Evolutionary conservation across 805 yeast genomes (phyloP).

Genomic region (Metschnikowia bowlesiae): DNA sequence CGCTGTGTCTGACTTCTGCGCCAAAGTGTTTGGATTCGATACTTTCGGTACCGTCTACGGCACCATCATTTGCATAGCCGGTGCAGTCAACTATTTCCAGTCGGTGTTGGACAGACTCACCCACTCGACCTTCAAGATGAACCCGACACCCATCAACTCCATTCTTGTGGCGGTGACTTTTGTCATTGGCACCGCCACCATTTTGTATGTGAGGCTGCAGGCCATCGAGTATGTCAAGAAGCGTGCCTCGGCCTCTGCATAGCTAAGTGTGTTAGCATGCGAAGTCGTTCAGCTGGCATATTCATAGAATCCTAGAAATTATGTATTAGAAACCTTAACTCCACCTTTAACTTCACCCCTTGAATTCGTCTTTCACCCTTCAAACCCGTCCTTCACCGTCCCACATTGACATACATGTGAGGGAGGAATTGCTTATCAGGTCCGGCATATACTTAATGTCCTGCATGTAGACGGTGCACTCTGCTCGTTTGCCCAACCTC

Average conservation of each 20-base stretch:
- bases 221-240: slow-evolving; percentile 6
- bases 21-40: slow-evolving; percentile 60
- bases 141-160: slow-evolving; percentile 49
- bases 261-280: background rate
- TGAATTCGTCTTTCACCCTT: too few species aligned
- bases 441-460: background rate
- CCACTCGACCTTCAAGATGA: slow-evolving; percentile 50
- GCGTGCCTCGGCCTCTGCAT: background rate
- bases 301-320: background rate
- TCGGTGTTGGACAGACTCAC: slow-evolving; percentile 44
- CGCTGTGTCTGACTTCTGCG: slow-evolving; percentile 53
- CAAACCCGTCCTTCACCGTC: too few species aligned
- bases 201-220: slow-evolving; percentile 31
- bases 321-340: too few species aligned
- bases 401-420: too few species aligned
- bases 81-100: slow-evolving; percentile 47
- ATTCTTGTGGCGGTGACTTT: slow-evolving; percentile 36
- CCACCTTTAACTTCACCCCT: too few species aligned
- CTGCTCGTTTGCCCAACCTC: background rate
- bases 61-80: slow-evolving; percentile 50
- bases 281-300: too few species aligned
- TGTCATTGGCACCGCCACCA: slow-evolving; percentile 40
- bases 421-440: too few species aligned
- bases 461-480: background rate
- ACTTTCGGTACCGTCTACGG: slow-evolving; percentile 59